Base-by-base conservation (phyloP, 2,329 filamentous ascomycete species). In the Sporothrix schenckii region DNA sequence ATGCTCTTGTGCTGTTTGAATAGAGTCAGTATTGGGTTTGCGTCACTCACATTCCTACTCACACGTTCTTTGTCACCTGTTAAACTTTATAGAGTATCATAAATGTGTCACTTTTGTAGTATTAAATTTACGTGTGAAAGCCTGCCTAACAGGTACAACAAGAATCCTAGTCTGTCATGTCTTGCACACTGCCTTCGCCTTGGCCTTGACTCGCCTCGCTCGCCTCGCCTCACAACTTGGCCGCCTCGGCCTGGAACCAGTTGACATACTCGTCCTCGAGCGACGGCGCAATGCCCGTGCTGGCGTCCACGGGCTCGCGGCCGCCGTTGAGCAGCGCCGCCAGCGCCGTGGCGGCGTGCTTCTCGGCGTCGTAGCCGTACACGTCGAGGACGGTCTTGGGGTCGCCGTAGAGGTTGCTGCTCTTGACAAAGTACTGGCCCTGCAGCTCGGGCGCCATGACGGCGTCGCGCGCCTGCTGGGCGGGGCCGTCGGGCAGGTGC, bases 371-470 rank as follows among this genome's bases (percentile, higher is more conserved):
- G 75, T 85, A 84, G 0, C 81, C 81, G 75, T 84, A 85, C 11
- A 80, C 80, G 82, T 83, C 85, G 24, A 75, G 72, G 71, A 83
- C 80, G 0, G 82, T 84, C 0, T 78, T 75, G 0, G 81, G 82
- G 74, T 85, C 83, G 63, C 80, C 83, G 81, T 82, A 85, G 74
- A 84, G 82, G 68, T 85, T 84, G 1, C 82, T 76, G 65, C 82
- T 85, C 53, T 77, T 76, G 0, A 72, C 61, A 56, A 82, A 82
- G 1, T 74, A 75, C 19, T 72, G 61, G 0, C 81, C 81, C 24
- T 80, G 74, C 0, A 81, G 79, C 71, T 84, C 82, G 0, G 80
- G 76, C 2, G 70, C 49, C 80, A 83, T 83, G 1, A 78, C 81
- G 13, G 71, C 76, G 72, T 83, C 82, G 52, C 82, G 74, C 0